Base-by-base conservation (phyloP, 2,329 filamentous ascomycete genomes). In the Magnaporthiopsis incrustans region DNA sequence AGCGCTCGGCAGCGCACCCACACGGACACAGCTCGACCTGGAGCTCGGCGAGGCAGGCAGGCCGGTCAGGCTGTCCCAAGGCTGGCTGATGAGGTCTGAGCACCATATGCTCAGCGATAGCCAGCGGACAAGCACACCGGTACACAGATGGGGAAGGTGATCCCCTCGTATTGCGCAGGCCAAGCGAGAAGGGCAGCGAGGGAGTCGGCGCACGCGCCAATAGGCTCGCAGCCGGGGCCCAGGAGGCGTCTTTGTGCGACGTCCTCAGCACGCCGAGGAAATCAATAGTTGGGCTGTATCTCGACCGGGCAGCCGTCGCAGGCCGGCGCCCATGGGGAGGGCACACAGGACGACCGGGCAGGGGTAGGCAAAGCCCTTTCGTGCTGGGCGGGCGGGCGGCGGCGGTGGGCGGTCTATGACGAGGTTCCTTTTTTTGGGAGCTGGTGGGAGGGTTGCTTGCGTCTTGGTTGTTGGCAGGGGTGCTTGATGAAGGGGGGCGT, bases 201-300 rank as follows among this genome's bases (percentile, higher is more conserved):
- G 22, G 53, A 57, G 26, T 15, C 53, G 53, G 53, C n/a, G n/a
- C 53, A 57, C 53, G 67, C 68, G 70, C 71, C 73, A 75, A 76
- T 75, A 69, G 70, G 69, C 66, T 70, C 68, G 68, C 66, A 65
- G 67, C 67, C 71, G 69, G 71, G 67, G 69, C 70, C 67, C 68
- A 68, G 69, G 32, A 68, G 71, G 70, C 71, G 71, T 70, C 70
- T 64, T 68, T 71, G 74, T 77, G 70, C 68, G 67, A 76, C 72
- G 66, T 67, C 64, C 64, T 67, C 35, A 64, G 62, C 57, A 64
- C 63, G 63, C 64, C 67, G 66, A 63, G 66, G 63, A 64, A 64
- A 60, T 66, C 64, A 67, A 67, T 67, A 69, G 68, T 65, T 67
- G 18, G 67, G 67, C 66, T 67, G 67, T 66, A 64, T 53, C 63